Evolutionary conservation across 1,139 yeast species (phyloP).

Genomic region (Magnusiomyces tetraspermus): DNA sequence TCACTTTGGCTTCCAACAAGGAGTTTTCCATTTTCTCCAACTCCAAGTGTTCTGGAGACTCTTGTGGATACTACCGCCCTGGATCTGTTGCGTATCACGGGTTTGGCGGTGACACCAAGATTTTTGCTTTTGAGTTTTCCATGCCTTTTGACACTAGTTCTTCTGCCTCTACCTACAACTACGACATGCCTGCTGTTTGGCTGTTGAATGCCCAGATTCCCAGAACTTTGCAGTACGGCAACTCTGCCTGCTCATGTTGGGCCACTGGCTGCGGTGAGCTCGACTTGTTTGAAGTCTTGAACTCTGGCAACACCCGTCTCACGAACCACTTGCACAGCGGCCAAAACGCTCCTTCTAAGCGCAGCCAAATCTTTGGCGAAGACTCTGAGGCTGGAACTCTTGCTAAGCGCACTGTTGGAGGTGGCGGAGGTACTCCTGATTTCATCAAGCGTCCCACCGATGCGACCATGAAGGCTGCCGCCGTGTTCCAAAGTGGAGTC

Average conservation of each 20-base stretch:
- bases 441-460: slow-evolving; percentile 76
- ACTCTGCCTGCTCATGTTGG: slow-evolving; percentile 84
- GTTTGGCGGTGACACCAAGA: slow-evolving; percentile 56
- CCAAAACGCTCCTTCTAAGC: slow-evolving; percentile 74
- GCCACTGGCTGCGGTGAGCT: slow-evolving; percentile 93
- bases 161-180: slow-evolving; percentile 34
- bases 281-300: slow-evolving; percentile 78
- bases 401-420: background rate
- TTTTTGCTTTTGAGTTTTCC: slow-evolving; percentile 79
- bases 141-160: slow-evolving; percentile 64
- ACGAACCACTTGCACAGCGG: slow-evolving; percentile 80
- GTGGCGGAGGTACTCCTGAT: slow-evolving; percentile 82
- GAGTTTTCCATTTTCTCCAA: slow-evolving; percentile 76
- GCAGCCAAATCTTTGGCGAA: slow-evolving; percentile 17
- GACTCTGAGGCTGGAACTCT: background rate
- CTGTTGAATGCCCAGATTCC: slow-evolving; percentile 88
- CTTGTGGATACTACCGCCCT: slow-evolving; percentile 77
- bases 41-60: slow-evolving; percentile 43
- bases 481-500: slow-evolving; percentile 41
- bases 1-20: slow-evolving; percentile 56
- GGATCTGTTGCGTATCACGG: slow-evolving; percentile 93
- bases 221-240: slow-evolving; percentile 84
- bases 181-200: slow-evolving; percentile 97
- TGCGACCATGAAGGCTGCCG: slow-evolving; percentile 82
- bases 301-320: slow-evolving; percentile 61